Evolutionary conservation across 768 basidiomycete genomes (phyloP), one percentile per base, ranked within the genome.

Genomic region (Pleurotus tuoliensis): DNA sequence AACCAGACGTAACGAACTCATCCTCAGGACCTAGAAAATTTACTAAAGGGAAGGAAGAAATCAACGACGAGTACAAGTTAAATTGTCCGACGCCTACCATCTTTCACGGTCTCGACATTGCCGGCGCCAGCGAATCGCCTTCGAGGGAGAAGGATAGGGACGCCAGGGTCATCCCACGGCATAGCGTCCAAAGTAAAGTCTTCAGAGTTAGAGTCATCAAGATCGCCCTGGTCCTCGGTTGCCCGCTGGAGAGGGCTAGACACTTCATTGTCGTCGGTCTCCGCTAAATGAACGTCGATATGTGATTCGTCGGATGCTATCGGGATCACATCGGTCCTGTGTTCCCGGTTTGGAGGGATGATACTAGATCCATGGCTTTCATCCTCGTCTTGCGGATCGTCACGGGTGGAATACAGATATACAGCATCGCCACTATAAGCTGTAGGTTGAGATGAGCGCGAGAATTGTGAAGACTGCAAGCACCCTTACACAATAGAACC

Each of bases 101-200:
- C 93, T 69, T 96, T 96, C 41, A 92, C 80, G 0, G 94, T 96
- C 59, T 84, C 84, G 1, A 90, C 74, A 64, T 94, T 96, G 55
- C 86, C 82, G 30, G 85, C 82, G 12, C 93, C 93, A 39, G 68
- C 66, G 69, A 79, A 95, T 13, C 80, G 78, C 58, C 67, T 69
- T 40, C 85, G 81, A 24, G 93, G 92, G 59, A 80, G 70, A 47
- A 94, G 70, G 39, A 84, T 69, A 11, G 86, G 79, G 3, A 82
- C 78, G 49, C 69, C 67, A 41, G 66, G 66, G 44, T 73, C 63
- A 18, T 61, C 61, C 15, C 59, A 59, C 11, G 59, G 59, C 45
- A 63, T 64, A 8, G 63, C 63, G 40, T 66, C 67, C 8, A 65
- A 65, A 15, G 68, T 69, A 7, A 71, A 67, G 15, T 70, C 69